Percentiles rank a stretch among this genome's conserved stretches.
Evolutionary conservation across 78 protist genomes (phyloP).

Genomic region (Pigoraptor vietnamica): DNA sequence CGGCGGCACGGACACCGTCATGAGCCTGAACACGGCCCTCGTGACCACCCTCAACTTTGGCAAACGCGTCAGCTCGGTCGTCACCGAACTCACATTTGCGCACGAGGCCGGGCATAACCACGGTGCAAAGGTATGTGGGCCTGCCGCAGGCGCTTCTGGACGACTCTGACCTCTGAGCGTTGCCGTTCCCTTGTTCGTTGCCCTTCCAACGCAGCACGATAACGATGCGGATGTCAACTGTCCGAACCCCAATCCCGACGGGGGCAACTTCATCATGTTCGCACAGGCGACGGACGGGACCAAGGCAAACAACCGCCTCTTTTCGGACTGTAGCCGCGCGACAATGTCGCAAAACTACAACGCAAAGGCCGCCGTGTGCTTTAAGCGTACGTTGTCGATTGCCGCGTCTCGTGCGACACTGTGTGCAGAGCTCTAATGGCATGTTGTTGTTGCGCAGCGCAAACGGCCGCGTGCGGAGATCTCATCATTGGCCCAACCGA

Average conservation of each 20-base stretch:
- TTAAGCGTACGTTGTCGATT: neutral
- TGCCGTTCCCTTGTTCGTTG: neutral
- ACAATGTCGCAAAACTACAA: neutral
- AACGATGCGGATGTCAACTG: neutral
- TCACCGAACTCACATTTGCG: neutral
- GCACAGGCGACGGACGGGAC: neutral
- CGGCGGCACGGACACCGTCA: neutral
- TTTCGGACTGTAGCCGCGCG: neutral
- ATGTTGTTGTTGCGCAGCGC: neutral
- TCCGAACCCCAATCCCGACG: neutral
- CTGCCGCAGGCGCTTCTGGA: neutral
- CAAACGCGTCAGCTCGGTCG: neutral
- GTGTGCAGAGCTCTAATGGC: no score
- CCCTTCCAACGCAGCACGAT: neutral
- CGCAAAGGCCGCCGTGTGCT: neutral
- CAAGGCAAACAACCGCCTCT: neutral
- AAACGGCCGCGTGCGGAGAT: neutral
- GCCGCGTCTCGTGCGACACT: neutral
- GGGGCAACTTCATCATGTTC: neutral
- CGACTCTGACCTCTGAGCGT: no score
- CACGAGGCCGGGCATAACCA: neutral
- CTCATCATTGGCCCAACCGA: neutral
- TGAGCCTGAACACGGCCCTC: neutral
- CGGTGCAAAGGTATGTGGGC: neutral
- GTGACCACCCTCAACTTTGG: conserved; percentile 2